Evolutionary conservation across 768 basidiomycete genomes (phyloP).

Genomic region (Xerocomellus amylosporus): DNA sequence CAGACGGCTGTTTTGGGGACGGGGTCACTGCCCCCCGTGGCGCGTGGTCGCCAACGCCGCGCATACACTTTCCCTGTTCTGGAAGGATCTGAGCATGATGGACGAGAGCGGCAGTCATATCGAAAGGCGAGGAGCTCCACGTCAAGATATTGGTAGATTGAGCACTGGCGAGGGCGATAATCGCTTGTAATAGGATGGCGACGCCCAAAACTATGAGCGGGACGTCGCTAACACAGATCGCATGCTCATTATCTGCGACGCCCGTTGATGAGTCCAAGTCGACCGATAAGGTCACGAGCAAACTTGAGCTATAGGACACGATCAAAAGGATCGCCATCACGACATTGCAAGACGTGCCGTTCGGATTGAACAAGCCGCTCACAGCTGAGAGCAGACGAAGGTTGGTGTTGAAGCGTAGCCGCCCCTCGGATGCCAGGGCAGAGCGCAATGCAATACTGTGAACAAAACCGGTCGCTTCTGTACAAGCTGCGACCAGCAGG

Average conservation of each 20-base stretch:
- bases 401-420: slow-evolving; percentile 30
- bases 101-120: slow-evolving; percentile 30
- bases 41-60: slow-evolving; percentile 12
- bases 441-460: slow-evolving; percentile 30
- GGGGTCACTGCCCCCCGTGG: slow-evolving; percentile 14
- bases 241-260: neutral
- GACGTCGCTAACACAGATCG: slow-evolving; percentile 22
- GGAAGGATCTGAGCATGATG: slow-evolving; percentile 23
- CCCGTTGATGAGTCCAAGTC: slow-evolving; percentile 16
- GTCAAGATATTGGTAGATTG: slow-evolving; percentile 25
- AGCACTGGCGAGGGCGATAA: slow-evolving; percentile 24
- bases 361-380: slow-evolving; percentile 19
- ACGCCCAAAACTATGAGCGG: slow-evolving; percentile 31
- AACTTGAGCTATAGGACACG: slow-evolving; percentile 28
- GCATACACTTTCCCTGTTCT: slow-evolving; percentile 26
- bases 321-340: slow-evolving; percentile 30
- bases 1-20: slow-evolving; percentile 21
- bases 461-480: slow-evolving; percentile 29
- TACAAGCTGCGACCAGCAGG: slow-evolving; percentile 27
- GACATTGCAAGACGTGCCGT: slow-evolving; percentile 20
- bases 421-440: slow-evolving; percentile 24
- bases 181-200: slow-evolving; percentile 21
- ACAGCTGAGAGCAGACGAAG: slow-evolving; percentile 28
- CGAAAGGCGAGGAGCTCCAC: slow-evolving; percentile 34
- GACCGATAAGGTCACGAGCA: slow-evolving; percentile 23